phyloP scores from a whole-genome alignment of 805 yeast genomes.

The Starmerella vitae region DNA sequence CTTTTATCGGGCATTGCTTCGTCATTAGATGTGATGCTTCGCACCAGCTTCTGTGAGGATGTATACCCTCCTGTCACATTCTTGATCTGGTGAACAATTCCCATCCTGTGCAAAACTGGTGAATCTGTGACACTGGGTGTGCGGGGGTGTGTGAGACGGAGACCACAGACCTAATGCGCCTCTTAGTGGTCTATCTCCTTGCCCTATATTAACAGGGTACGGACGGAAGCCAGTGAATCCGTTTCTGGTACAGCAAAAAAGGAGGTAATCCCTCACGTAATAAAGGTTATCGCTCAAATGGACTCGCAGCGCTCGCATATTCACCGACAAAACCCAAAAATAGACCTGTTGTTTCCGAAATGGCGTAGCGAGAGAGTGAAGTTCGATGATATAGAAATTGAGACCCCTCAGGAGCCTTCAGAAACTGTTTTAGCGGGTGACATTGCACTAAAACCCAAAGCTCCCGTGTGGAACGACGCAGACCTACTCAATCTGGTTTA shows the following conservation, averaged over 20 bases:
- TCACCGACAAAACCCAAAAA: constrained; percentile 22
- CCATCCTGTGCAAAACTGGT: too few species aligned
- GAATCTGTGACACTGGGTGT: neutral
- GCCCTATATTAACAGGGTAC: too few species aligned
- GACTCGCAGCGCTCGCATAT: constrained; percentile 27
- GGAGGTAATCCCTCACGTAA: too few species aligned
- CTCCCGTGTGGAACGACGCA: constrained; percentile 20
- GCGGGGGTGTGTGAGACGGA: too few species aligned
- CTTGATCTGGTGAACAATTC: constrained; percentile 70
- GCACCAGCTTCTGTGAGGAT: constrained; percentile 68
- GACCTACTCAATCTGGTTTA: constrained; percentile 6
- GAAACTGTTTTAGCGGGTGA: constrained; percentile 21
- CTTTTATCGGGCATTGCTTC: constrained; percentile 67
- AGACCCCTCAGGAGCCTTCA: constrained; percentile 19
- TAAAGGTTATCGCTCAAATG: too few species aligned
- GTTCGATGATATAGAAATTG: constrained; percentile 22
- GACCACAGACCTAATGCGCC: too few species aligned
- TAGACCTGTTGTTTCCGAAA: constrained; percentile 23
- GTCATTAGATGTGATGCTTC: constrained; percentile 83
- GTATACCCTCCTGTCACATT: constrained; percentile 86
- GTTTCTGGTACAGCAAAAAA: too few species aligned
- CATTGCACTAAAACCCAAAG: neutral
- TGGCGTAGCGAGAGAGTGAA: constrained; percentile 25
- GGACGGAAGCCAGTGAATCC: too few species aligned
- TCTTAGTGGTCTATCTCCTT: too few species aligned